phyloP scores from a whole-genome alignment of 257 asterid species.

The Leptodermis oblonga region DNA sequence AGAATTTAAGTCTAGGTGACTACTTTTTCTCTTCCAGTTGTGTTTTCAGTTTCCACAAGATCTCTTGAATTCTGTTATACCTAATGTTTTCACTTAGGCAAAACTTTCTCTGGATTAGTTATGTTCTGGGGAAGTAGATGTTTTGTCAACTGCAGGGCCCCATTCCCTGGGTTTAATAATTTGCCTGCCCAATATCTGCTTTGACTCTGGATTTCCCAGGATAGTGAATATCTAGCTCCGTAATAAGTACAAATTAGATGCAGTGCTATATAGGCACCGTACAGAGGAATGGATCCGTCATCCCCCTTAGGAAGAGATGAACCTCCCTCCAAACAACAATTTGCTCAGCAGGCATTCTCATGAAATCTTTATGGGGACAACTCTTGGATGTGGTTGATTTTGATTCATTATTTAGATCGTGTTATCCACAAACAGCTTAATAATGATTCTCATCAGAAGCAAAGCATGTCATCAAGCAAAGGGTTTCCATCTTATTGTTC shows the following conservation, averaged over 20 bases:
- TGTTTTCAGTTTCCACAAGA: not conserved
- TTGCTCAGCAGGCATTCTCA: no score
- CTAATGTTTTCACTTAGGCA: no score
- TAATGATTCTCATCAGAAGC: no score
- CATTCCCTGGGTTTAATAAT: no score
- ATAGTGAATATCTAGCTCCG: not conserved
- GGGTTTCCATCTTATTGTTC: not conserved
- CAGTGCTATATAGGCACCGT: not conserved
- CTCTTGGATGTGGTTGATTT: not conserved
- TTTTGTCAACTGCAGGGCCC: no score
- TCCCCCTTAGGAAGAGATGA: no score
- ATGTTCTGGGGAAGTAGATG: no score
- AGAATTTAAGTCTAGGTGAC: constrained; percentile 74
- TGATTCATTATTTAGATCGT: not conserved
- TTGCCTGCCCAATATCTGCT: not conserved
- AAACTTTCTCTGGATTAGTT: no score
- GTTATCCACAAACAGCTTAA: not conserved
- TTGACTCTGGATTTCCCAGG: not conserved
- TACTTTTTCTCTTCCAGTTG: constrained; percentile 15
- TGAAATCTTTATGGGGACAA: no score
- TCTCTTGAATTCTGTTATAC: not conserved
- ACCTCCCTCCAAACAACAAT: no score
- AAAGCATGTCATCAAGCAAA: no score
- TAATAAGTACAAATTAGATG: not conserved
- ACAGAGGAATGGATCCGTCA: no score